Evolutionary conservation across 2,329 filamentous ascomycete species (phyloP).

Genomic region (Alternaria metachromatica): DNA sequence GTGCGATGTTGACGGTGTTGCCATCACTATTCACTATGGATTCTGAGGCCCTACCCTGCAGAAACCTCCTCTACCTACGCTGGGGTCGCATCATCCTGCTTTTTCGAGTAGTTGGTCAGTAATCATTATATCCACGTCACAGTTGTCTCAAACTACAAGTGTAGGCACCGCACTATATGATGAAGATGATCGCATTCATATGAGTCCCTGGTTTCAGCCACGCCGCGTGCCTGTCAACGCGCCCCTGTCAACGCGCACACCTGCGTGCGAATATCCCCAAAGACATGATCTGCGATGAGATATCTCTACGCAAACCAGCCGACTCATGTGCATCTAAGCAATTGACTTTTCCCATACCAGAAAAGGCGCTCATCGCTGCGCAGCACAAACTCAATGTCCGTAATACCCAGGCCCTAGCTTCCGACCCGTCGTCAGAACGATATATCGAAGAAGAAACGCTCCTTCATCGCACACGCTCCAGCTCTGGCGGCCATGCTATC

Average conservation of each 20-base stretch:
- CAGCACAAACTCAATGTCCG: background rate
- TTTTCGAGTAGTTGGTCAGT: no score
- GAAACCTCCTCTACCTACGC: background rate
- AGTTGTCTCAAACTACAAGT: no score
- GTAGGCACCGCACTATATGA: background rate
- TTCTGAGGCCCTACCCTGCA: constrained; percentile 5
- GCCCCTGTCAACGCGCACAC: no score
- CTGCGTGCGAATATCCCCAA: no score
- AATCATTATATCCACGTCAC: no score
- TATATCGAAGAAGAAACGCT: background rate
- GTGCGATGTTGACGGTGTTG: constrained; percentile 30
- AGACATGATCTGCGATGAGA: background rate
- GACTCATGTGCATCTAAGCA: background rate
- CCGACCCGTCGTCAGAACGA: background rate
- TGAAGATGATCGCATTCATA: background rate
- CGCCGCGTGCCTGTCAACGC: no score
- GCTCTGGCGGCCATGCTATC: background rate
- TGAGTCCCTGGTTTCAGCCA: background rate
- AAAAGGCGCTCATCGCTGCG: background rate
- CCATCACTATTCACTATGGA: constrained; percentile 29
- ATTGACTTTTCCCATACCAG: background rate
- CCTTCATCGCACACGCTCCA: background rate
- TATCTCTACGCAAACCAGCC: background rate
- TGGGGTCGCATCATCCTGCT: background rate
- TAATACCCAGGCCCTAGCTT: background rate